Conservation (phyloP, 2,329 filamentous ascomycete species). For the Claviceps arundinis region DNA sequence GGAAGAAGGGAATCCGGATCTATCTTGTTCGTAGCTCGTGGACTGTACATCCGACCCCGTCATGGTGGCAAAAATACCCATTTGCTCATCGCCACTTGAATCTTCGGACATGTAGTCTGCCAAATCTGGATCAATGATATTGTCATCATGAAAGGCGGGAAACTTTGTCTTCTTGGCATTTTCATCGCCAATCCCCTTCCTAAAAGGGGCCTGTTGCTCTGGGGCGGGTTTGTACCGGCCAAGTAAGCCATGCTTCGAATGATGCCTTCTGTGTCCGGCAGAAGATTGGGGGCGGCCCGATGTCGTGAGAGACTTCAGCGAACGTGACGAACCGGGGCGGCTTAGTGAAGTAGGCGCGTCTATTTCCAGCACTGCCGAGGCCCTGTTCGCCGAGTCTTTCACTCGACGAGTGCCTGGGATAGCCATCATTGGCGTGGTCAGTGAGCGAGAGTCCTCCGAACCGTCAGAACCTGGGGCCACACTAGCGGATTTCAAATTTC, state of each 20-base stretch:
- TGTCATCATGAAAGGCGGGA: slow-evolving; percentile 94
- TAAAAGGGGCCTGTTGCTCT: slow-evolving; percentile 81
- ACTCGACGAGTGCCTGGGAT: slow-evolving; percentile 52
- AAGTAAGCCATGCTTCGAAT: slow-evolving; percentile 75
- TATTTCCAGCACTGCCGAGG: slow-evolving; percentile 82
- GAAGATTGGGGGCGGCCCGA: slow-evolving; percentile 60
- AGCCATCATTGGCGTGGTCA: slow-evolving; percentile 59
- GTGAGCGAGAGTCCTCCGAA: slow-evolving; percentile 35
- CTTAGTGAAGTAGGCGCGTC: slow-evolving; percentile 62
- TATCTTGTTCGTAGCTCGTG: slow-evolving; percentile 61
- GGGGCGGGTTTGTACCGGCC: slow-evolving; percentile 55
- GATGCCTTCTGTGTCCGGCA: slow-evolving; percentile 64
- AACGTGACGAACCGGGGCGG: slow-evolving; percentile 87
- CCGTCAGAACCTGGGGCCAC: slow-evolving; percentile 25
- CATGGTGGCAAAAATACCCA: slow-evolving; percentile 68
- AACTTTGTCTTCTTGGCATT: slow-evolving; percentile 51
- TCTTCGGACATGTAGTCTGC: slow-evolving; percentile 93
- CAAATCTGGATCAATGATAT: slow-evolving; percentile 93
- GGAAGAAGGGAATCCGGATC: slow-evolving; percentile 56
- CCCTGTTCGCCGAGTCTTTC: slow-evolving; percentile 62
- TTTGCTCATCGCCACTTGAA: slow-evolving; percentile 84
- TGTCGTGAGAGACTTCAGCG: slow-evolving; percentile 62
- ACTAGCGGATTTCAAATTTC: slow-evolving; percentile 13
- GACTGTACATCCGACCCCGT: slow-evolving; percentile 52
- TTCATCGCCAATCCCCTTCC: slow-evolving; percentile 56